Base-by-base conservation (phyloP, 257 asterid species). In the Cruciata laevipes region DNA sequence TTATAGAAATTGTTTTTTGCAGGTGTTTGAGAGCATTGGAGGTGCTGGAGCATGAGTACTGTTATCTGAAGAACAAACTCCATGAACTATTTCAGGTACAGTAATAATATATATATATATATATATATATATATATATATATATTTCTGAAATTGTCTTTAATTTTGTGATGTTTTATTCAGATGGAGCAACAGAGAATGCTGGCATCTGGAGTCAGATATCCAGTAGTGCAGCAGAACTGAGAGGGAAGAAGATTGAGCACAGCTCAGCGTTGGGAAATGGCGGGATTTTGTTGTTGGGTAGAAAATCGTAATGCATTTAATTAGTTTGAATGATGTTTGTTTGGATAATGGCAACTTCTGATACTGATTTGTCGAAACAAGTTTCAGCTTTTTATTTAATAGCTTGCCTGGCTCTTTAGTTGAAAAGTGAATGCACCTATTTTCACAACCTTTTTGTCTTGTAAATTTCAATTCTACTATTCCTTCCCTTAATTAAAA, bases 21-120 rank as follows among this genome's bases (percentile, higher is more conserved):
- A 93, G 98, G 76, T 88, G 99, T 77, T 44, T 93, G 53, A 82
- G 95, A 76, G 90, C 94, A n/a, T 77, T 93, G 56, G 97, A 93
- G 77, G 63, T 85, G 56, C 74, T 93, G 9, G 99, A 93, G 65
- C 83, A 79, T 7, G 98, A 92, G 78, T 88, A 92, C 20, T 92
- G 97, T 65, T 89, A 89, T 77, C 96, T 89, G 74, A 89, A 86
- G 78, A 92, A 85, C 95, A 92, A 87, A 68, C 83, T 92, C 66
- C 90, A 85, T 61, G 98, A 91, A 75, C 81, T 84, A 0, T 89
- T 91, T 70, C 96, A 87, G 95, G 98, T 89, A 74, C 33, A 10
- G 27, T 30, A 27, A 30, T 4, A 18, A 3, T 16, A 6, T 6
- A 18, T 13, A 18, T 53, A 27, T 27, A 6, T 14, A 53, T 53